Evolutionary conservation across 2,329 filamentous ascomycete species (phyloP).

Genomic region (Pochonia chlamydosporia): DNA sequence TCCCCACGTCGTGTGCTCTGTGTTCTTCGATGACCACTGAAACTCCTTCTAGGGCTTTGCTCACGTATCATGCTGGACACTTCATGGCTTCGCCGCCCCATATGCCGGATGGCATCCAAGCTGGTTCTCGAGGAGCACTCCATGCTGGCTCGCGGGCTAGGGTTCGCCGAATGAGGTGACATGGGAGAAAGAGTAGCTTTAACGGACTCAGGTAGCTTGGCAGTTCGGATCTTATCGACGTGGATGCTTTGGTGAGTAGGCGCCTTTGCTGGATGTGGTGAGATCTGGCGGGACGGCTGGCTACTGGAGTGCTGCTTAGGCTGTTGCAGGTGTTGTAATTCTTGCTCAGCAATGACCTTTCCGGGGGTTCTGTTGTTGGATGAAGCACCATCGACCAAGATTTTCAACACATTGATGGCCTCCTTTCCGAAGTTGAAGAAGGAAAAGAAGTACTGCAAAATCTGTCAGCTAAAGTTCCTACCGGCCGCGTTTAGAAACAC

Average conservation of each 20-base stretch:
- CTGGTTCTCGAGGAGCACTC: slow-evolving; percentile 45
- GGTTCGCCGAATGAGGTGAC: slow-evolving; percentile 36
- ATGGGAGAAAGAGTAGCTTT: slow-evolving; percentile 54
- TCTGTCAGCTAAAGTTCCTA: not conserved
- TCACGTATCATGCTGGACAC: slow-evolving; percentile 37
- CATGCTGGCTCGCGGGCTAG: slow-evolving; percentile 49
- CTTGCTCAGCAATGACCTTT: slow-evolving; percentile 14
- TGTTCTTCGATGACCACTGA: slow-evolving; percentile 53
- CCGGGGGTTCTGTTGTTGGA: slow-evolving; percentile 26
- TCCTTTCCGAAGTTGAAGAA: slow-evolving; percentile 86
- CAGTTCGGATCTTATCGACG: slow-evolving; percentile 27
- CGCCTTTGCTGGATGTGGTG: slow-evolving; percentile 11
- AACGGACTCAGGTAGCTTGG: slow-evolving; percentile 49
- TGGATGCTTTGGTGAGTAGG: slow-evolving; percentile 13
- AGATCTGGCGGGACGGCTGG: not conserved
- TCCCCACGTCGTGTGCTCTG: slow-evolving; percentile 41
- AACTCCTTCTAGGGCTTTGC: slow-evolving; percentile 50
- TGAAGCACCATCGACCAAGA: slow-evolving; percentile 61
- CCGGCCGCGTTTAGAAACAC: no score
- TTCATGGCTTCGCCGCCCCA: slow-evolving; percentile 47
- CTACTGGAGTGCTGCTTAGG: not conserved
- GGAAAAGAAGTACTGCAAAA: slow-evolving; percentile 80
- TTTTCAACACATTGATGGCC: slow-evolving; percentile 71
- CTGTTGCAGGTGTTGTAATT: slow-evolving; percentile 5
- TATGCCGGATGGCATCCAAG: slow-evolving; percentile 45